These are phyloP conservation scores for Vigna reflexopilosa DNA, from an alignment of 306 rosid species.

Conservation along the genomic window DNA sequence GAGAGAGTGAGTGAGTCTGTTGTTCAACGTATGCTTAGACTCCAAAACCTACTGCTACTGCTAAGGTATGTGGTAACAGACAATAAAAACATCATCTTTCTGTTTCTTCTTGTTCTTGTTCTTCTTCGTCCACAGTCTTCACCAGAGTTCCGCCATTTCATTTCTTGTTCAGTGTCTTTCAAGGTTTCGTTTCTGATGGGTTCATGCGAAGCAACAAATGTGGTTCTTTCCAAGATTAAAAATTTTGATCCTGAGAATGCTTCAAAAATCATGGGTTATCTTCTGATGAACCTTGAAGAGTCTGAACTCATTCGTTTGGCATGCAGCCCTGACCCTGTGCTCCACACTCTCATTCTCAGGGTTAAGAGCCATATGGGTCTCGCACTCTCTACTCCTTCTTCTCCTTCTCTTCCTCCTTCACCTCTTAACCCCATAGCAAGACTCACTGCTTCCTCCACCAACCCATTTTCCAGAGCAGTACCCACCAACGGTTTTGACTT, in stretches of 20 bases:
- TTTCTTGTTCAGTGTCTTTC: background rate
- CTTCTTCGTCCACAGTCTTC: background rate
- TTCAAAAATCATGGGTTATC: slow-evolving; percentile 88
- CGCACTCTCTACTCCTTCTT: slow-evolving; percentile 44
- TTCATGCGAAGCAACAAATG: slow-evolving; percentile 79
- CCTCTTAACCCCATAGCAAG: slow-evolving; percentile 76
- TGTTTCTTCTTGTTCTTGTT: no score
- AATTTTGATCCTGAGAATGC: slow-evolving; percentile 84
- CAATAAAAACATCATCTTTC: background rate
- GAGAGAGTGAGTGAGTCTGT: background rate
- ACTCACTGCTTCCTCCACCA: slow-evolving; percentile 48
- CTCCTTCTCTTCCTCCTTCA: slow-evolving; percentile 52
- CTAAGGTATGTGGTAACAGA: slow-evolving; percentile 35
- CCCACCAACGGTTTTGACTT: slow-evolving; percentile 65
- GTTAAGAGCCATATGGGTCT: slow-evolving; percentile 71
- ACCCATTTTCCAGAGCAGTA: slow-evolving; percentile 65
- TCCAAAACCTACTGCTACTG: slow-evolving; percentile 58
- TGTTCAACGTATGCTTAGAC: slow-evolving; percentile 17
- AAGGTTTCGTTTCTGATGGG: slow-evolving; percentile 57
- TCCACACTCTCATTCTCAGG: slow-evolving; percentile 61
- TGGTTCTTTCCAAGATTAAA: slow-evolving; percentile 73
- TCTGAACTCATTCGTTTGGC: slow-evolving; percentile 75
- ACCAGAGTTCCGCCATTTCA: background rate
- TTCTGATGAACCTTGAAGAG: slow-evolving; percentile 75
- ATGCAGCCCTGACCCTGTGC: slow-evolving; percentile 69